phyloP scores from a whole-genome alignment of 345 rosid species.

The Viola odorata region DNA sequence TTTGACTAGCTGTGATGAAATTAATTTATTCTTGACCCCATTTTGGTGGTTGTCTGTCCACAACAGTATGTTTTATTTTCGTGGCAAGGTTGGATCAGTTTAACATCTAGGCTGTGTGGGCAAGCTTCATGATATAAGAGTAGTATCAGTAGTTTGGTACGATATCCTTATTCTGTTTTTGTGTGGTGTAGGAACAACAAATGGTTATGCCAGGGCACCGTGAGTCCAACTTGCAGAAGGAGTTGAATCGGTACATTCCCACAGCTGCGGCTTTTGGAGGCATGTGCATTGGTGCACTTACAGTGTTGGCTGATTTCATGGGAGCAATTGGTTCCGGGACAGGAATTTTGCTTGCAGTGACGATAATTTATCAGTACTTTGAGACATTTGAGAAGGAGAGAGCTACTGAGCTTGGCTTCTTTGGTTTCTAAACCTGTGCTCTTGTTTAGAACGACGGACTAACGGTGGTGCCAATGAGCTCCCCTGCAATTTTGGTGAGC shows the following conservation, averaged over 20 bases:
- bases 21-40: too few species aligned
- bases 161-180: too few species aligned
- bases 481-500: constrained; percentile 16
- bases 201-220: constrained; percentile 96
- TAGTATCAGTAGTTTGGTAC: too few species aligned
- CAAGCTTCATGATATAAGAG: too few species aligned
- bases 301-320: constrained; percentile 84
- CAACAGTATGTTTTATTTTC: too few species aligned
- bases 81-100: too few species aligned
- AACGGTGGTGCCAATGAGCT: constrained; percentile 4
- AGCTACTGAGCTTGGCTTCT: constrained; percentile 86
- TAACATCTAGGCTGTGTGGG: too few species aligned
- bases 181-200: constrained; percentile 64
- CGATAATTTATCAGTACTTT: constrained; percentile 78
- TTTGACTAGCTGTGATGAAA: too few species aligned
- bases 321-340: constrained; percentile 89
- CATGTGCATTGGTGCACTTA: constrained; percentile 75
- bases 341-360: constrained; percentile 77
- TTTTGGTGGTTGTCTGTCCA: too few species aligned
- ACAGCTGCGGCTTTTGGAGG: constrained; percentile 95
- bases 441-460: background rate
- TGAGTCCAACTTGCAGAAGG: constrained; percentile 81
- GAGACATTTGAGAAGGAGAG: constrained; percentile 93
- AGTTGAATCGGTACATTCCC: constrained; percentile 79
- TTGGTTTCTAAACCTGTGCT: constrained; percentile 46